phyloP scores from a whole-genome alignment of 164 flowering plant genomes.

The Vitis riparia region DNA sequence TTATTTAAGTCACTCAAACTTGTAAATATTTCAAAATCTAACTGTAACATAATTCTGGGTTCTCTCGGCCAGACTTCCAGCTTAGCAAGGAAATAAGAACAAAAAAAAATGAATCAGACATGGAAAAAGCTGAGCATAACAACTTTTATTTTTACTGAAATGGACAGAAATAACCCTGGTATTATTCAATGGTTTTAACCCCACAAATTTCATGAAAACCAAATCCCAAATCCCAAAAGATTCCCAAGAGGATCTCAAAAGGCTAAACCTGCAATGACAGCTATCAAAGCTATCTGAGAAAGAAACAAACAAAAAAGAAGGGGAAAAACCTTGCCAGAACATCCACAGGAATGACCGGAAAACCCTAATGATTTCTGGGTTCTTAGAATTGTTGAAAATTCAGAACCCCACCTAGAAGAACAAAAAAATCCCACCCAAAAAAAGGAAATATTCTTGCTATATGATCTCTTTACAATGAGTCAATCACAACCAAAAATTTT shows the following conservation, averaged over 20 bases:
- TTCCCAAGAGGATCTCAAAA: conserved; percentile 19
- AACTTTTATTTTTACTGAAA: conserved; percentile 12
- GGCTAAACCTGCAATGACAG: conserved; percentile 4
- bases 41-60: not conserved
- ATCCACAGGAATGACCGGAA: conserved; percentile 6
- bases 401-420: no score
- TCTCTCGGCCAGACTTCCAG: not conserved
- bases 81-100: conserved; percentile 1
- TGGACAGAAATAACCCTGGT: conserved; percentile 11
- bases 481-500: not conserved
- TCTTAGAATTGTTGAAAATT: not conserved
- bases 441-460: no score
- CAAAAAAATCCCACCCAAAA: no score
- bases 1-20: no score
- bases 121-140: conserved; percentile 3
- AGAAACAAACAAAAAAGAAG: no score
- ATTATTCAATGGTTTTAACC: not conserved
- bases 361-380: not conserved
- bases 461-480: no score
- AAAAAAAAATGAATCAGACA: no score
- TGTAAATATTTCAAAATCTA: no score
- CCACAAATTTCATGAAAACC: conserved; percentile 4
- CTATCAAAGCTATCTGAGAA: not conserved
- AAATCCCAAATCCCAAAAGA: conserved; percentile 23
- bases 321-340: conserved; percentile 9